Base-by-base conservation (phyloP, 2,329 filamentous ascomycete species). In the Colletotrichum coccodes region DNA sequence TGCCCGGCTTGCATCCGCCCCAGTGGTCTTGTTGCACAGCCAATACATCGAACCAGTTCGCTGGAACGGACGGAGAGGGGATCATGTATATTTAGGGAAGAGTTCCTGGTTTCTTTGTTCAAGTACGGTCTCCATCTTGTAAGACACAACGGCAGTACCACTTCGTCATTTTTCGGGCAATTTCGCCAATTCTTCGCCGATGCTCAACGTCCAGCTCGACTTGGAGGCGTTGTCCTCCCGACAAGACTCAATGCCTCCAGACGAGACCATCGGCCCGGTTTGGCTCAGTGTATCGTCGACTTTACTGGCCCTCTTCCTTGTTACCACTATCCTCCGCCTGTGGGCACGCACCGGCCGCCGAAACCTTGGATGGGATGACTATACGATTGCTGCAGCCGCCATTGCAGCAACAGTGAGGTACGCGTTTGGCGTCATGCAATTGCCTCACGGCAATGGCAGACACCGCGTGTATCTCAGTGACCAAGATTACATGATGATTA, bases 321-420 rank as follows among this genome's bases (percentile, higher is more conserved):
- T 76, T 56, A 78, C 78, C 2, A 79, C 77, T 11, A 42, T 57
- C 34, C 63, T 81, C 3, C 75, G 79, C n/a, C 60, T 78, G 6
- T 79, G 74, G 71, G 77, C 77, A 8, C 73, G 79, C 7, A 69
- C 64, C 18, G 66, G 63, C 30, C 71, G 75, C 28, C 73, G 72
- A 18, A 75, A 71, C 2, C 49, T 79, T 2, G 77, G 78, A 21
- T 78, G 76, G 78, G 81, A 83, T 68, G 81, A 82, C 69, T 77
- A 77, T 47, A 77, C 76, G n/a, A 80, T 81, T 32, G 36, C 70
- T 16, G 32, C 74, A 6, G 76, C 75, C 6, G 73, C 75, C 1
- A 3, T 76, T 6, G 70, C 81, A 3, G 75, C 74, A 23, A 71
- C 76, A 12, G 70, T 73, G 1, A 76, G 79, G 28, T 78, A 76